Base-by-base conservation (phyloP, 78 protist species). In the Tieghemostelium lacteum region DNA sequence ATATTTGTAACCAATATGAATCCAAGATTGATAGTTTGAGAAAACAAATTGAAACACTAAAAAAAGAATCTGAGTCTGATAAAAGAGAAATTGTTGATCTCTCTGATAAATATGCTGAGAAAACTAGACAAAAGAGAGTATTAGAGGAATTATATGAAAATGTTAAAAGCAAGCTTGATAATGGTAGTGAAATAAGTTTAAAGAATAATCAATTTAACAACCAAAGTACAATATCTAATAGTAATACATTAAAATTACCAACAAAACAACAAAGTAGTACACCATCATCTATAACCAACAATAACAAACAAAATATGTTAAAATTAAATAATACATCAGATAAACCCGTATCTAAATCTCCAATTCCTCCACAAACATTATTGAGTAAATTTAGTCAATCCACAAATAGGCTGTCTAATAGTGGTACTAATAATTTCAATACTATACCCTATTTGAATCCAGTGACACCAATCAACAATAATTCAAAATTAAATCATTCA, bases 31-130 rank as follows among this genome's bases (percentile, higher is more conserved):
- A 78, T 29, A 26, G 40, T 12, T 39, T 52, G 2, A 37, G 54
- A 31, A 78, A 78, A 66, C 88, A 78, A 66, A 19, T 66, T 28
- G 42, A 64, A 26, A 12, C 55, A 19, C 49, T 50, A 24, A 78
- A 39, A 66, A 20, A 26, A 19, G 88, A 78, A 16, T 24, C n/a
- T 12, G 88, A 78, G 12, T 45, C 37, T 64, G 67, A 78, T 45
- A 64, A 78, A 55, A 78, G 36, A 39, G 88, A 78, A 45, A 78
- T 78, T n/a, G 64, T 78, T 1, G 88, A 78, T 37, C 40, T 78
- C 14, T 22, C 74, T 5, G 88, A 78, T 10, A 78, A 78, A 39
- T 29, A 26, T 14, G 88, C 88, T n/a, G 88, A 78, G 45, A 78
- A 78, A 45, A 78, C 88, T 16, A 65, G 67, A 36, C 80, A 73